These are phyloP conservation scores for Amanita molliuscula DNA, from an alignment of 768 basidiomycete species.

Conservation along the genomic window DNA sequence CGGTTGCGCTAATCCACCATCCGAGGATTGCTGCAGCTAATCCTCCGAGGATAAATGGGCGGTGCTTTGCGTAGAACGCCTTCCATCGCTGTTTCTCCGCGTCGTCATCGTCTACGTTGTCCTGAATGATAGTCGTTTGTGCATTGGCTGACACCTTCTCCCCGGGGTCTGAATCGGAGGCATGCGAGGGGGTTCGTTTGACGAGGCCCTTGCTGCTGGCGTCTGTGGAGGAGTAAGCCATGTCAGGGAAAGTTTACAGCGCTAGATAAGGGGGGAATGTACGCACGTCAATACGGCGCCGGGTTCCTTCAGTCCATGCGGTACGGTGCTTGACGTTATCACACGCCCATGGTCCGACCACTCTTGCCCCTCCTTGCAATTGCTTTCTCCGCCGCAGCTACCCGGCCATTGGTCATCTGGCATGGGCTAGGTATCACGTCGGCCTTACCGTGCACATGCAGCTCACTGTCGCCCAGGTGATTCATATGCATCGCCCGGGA, in stretches of 20 bases:
- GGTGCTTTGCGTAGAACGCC: conserved; percentile 16
- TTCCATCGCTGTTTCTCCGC: background rate
- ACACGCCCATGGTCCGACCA: background rate
- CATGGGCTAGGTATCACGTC: conserved; percentile 48
- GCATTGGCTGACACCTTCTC: conserved; percentile 10
- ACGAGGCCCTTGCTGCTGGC: background rate
- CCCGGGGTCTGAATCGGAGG: conserved; percentile 11
- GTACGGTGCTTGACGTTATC: background rate
- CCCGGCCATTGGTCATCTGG: conserved; percentile 63
- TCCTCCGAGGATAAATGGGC: conserved; percentile 37
- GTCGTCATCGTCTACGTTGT: background rate
- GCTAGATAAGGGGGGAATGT: background rate
- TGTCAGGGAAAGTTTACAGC: background rate
- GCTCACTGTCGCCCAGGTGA: conserved; percentile 50
- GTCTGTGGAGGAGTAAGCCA: background rate
- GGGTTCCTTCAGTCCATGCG: background rate
- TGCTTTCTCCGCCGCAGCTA: conserved; percentile 3
- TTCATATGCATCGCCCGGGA: conserved; percentile 62
- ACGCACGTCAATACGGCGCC: background rate
- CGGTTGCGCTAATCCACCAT: conserved; percentile 79
- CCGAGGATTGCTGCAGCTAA: conserved; percentile 58
- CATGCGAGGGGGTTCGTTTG: conserved; percentile 11
- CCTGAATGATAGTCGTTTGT: background rate
- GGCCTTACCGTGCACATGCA: background rate
- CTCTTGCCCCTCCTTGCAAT: background rate